A percentile compares a stretch with the other conserved stretches of the same genome.
These are phyloP conservation scores for Phragmites australis DNA, from an alignment of 176 grass and related monocot genomes.

Conservation along the genomic window DNA sequence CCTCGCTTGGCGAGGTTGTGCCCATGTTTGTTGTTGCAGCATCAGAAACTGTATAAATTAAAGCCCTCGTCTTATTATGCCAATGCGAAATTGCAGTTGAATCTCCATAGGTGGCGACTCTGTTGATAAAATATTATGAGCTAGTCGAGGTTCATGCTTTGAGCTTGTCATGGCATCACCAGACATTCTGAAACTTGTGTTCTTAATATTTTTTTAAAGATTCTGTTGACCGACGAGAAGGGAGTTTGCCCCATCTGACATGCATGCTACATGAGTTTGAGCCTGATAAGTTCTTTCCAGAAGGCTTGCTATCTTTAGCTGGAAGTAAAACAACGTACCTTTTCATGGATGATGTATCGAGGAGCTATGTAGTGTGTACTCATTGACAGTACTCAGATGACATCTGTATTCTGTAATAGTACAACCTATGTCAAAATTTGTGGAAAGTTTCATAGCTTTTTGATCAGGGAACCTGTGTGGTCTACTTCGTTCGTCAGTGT, in stretches of 20 bases:
- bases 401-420: neutral
- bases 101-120: neutral
- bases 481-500: neutral
- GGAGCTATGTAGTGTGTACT: neutral
- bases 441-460: neutral
- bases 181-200: conserved; percentile 16
- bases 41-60: conserved; percentile 42
- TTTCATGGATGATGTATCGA: neutral
- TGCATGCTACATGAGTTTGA: neutral
- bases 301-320: neutral
- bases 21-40: conserved; percentile 39
- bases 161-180: conserved; percentile 14
- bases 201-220: neutral
- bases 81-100: neutral
- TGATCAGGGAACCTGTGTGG: neutral
- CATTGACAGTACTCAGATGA: neutral
- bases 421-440: neutral
- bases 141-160: conserved; percentile 24
- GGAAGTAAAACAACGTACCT: neutral
- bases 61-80: conserved; percentile 5
- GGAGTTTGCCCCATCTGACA: neutral
- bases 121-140: neutral
- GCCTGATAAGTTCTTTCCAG: neutral
- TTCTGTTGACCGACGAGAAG: neutral
- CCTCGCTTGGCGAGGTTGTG: conserved; percentile 52